Base-by-base conservation (phyloP, 352 stramenopile species). In the Aphanomyces astaci region DNA sequence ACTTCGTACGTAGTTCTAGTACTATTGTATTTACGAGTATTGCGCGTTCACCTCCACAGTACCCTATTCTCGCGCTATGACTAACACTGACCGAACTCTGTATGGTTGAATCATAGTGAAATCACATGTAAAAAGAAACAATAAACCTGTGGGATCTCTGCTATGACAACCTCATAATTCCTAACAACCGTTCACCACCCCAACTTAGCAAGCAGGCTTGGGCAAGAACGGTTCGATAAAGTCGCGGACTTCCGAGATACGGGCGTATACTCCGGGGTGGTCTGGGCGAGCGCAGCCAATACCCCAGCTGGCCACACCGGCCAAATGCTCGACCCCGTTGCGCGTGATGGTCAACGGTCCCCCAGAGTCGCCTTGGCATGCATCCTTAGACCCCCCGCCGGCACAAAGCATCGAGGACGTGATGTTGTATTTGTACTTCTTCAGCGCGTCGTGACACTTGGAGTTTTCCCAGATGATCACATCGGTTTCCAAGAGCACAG, bases 221-320 rank as follows among this genome's bases (percentile, higher is more conserved):
- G 13, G 10, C 10, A 63, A 7, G 33, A 43, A 31, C 11, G 59
- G 43, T 19, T 53, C 55, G 55, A 72, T 72, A 15, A 57, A 72
- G 53, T 53, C 39, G 9, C 32, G n/a, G 25, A 25, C 55, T 17
- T 32, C 25, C 25, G 68, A 75, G 19, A 91, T 73, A 11, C 81
- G 75, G 0, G 78, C 73, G 70, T 89, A 90, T 32, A 91, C 73
- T 3, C 80, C 80, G 0, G 80, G 80, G 19, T 74, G 74, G 0
- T 73, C 73, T 0, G 56, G 60, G 1, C 51, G 54, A 28, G 75
- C 81, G 52, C 83, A 92, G 7, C 79, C 81, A 17, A 77, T 70
- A n/a, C 80, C 80, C 76, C 81, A 90, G 68, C 74, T 88, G 33
- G 86, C 75, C 22, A 88, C 71, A 4, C 80, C 83, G 4, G 87